Evolutionary conservation across 2,329 filamentous ascomycete species (phyloP).

Genomic region (Sclerotinia trifoliorum): DNA sequence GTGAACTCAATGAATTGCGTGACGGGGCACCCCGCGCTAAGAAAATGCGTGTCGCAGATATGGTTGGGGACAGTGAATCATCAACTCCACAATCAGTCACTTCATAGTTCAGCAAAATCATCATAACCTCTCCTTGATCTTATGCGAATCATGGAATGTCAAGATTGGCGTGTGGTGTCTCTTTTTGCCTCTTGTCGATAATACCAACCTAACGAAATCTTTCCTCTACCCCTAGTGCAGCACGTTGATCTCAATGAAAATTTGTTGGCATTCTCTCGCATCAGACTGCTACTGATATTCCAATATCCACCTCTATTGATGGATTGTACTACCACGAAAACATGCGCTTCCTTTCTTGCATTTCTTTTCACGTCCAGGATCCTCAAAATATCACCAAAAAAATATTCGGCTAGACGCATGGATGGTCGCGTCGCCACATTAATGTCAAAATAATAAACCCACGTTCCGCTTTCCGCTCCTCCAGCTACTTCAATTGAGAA

Average conservation of each 20-base stretch:
- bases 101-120: slow-evolving; percentile 26
- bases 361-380: slow-evolving; percentile 13
- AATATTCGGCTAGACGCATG: slow-evolving; percentile 18
- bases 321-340: slow-evolving; percentile 23
- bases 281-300: slow-evolving; percentile 11
- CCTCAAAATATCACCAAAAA: slow-evolving; percentile 14
- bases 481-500: not conserved
- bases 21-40: slow-evolving; percentile 51
- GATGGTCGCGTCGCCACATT: slow-evolving; percentile 22
- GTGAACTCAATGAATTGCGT: slow-evolving; percentile 45
- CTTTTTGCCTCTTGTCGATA: slow-evolving; percentile 28
- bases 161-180: slow-evolving; percentile 20
- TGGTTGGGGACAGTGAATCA: slow-evolving; percentile 41
- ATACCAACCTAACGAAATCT: slow-evolving; percentile 31
- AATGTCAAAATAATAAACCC: slow-evolving; percentile 24
- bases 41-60: slow-evolving; percentile 55
- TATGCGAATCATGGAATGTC: slow-evolving; percentile 19
- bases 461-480: slow-evolving; percentile 17
- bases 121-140: slow-evolving; percentile 10
- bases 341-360: slow-evolving; percentile 18
- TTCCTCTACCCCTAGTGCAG: slow-evolving; percentile 19
- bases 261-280: slow-evolving; percentile 6
- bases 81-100: slow-evolving; percentile 38
- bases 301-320: slow-evolving; percentile 7
- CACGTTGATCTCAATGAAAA: not conserved